These are phyloP conservation scores for Rusavskia elegans DNA, from an alignment of 495 filamentous ascomycete genomes.

Conservation along the genomic window DNA sequence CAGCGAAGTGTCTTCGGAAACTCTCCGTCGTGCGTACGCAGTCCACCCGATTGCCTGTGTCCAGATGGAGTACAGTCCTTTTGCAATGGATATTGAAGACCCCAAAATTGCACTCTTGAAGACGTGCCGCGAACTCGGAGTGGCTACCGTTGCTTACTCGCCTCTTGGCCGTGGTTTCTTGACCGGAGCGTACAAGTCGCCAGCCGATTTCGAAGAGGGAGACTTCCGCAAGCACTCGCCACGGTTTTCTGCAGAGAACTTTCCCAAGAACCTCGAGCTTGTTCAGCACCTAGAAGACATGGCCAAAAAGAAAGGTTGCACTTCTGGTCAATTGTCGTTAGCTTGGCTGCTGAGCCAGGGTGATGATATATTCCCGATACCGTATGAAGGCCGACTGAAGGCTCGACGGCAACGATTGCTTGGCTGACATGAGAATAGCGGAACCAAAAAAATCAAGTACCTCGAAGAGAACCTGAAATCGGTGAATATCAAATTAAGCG, in stretches of 20 bases:
- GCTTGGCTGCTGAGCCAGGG: slow-evolving; percentile 46
- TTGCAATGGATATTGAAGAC: slow-evolving; percentile 41
- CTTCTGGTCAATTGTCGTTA: slow-evolving; percentile 27
- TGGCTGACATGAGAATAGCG: slow-evolving; percentile 2
- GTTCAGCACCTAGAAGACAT: slow-evolving; percentile 26
- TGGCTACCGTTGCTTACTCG: slow-evolving; percentile 43
- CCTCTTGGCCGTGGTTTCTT: slow-evolving; percentile 48
- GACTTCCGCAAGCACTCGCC: slow-evolving; percentile 30
- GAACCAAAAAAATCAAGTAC: slow-evolving; percentile 34
- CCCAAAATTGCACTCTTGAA: slow-evolving; percentile 28
- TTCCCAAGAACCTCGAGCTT: slow-evolving; percentile 31
- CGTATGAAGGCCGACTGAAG: slow-evolving; percentile 7
- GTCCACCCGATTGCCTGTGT: slow-evolving; percentile 42
- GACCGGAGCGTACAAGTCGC: slow-evolving; percentile 28
- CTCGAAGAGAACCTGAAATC: slow-evolving; percentile 39
- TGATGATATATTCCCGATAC: slow-evolving; percentile 44
- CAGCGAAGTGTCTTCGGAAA: slow-evolving; percentile 34
- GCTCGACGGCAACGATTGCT: neutral
- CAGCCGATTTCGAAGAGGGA: slow-evolving; percentile 25
- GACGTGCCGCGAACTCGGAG: slow-evolving; percentile 44
- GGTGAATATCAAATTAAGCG: slow-evolving; percentile 24
- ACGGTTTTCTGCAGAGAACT: slow-evolving; percentile 34
- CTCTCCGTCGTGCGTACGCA: slow-evolving; percentile 41
- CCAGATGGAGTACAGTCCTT: slow-evolving; percentile 50
- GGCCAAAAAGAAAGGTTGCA: slow-evolving; percentile 29